phyloP scores from a whole-genome alignment of 2,329 filamentous ascomycete species.

The Penicillium sp. region DNA sequence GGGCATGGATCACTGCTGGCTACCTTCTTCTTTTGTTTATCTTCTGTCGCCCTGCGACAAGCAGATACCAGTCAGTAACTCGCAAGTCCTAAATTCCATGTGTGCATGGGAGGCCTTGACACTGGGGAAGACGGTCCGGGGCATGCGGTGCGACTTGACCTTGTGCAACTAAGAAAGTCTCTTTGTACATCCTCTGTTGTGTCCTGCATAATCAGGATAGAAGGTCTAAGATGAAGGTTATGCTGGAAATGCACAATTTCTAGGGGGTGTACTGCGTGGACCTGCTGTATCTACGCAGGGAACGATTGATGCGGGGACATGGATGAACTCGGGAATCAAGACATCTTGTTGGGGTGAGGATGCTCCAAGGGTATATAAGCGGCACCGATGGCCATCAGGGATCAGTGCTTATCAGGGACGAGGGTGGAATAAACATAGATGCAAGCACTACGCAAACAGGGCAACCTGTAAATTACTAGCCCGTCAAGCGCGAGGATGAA shows the following conservation, averaged over 20 bases:
- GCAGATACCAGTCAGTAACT: neutral
- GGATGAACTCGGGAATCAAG: no score
- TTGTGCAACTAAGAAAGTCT: neutral
- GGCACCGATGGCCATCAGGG: no score
- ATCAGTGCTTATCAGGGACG: no score
- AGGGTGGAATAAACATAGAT: neutral
- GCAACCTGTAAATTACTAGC: neutral
- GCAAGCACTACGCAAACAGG: neutral
- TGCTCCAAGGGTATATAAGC: no score
- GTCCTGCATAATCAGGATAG: neutral
- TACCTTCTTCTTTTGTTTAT: neutral
- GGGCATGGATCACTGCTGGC: neutral
- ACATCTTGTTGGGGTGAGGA: no score
- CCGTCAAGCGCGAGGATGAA: constrained; percentile 13
- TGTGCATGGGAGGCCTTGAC: neutral
- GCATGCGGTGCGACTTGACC: neutral
- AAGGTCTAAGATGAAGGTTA: no score
- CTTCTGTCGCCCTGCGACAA: neutral
- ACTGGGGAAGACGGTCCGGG: neutral
- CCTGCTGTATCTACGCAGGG: neutral
- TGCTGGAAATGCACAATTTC: no score
- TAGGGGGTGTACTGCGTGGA: neutral
- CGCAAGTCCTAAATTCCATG: neutral
- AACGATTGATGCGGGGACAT: neutral
- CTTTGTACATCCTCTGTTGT: neutral